Conservation (phyloP, 106 monocot genomes). For the Gastrodia elata region DNA sequence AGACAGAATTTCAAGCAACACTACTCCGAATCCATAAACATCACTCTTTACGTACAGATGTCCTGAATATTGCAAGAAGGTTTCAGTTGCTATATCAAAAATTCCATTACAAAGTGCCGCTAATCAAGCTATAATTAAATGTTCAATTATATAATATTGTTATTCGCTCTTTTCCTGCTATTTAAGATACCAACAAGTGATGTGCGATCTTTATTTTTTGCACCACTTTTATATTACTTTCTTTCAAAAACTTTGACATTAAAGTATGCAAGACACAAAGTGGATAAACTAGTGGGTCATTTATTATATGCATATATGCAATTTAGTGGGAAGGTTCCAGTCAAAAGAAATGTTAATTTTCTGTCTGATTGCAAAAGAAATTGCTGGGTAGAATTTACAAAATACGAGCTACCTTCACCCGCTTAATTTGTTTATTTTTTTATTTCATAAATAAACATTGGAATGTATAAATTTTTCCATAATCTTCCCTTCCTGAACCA, state of each 20-base stretch:
- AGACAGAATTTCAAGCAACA: constrained; percentile 58
- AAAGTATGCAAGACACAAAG: not conserved
- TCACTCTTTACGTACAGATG: constrained; percentile 74
- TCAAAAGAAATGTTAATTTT: not conserved
- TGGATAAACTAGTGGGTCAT: not conserved
- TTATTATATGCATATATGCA: not conserved
- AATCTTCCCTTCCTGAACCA: not conserved
- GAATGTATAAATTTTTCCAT: no score
- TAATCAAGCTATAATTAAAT: not conserved
- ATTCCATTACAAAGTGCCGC: no score
- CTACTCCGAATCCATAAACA: constrained; percentile 77
- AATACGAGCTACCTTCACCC: not conserved
- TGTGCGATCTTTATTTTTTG: no score
- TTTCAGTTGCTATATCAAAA: not conserved
- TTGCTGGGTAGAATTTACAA: not conserved
- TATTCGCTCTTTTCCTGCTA: no score
- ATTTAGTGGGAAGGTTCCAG: not conserved
- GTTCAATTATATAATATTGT: no score
- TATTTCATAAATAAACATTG: no score
- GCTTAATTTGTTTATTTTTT: no score
- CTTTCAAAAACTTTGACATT: not conserved
- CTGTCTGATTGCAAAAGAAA: not conserved
- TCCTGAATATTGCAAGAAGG: constrained; percentile 21
- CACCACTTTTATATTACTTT: no score
- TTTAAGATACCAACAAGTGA: no score